Evolutionary conservation across 2,329 filamentous ascomycete species (phyloP).

Genomic region (Aspergillus sergii): DNA sequence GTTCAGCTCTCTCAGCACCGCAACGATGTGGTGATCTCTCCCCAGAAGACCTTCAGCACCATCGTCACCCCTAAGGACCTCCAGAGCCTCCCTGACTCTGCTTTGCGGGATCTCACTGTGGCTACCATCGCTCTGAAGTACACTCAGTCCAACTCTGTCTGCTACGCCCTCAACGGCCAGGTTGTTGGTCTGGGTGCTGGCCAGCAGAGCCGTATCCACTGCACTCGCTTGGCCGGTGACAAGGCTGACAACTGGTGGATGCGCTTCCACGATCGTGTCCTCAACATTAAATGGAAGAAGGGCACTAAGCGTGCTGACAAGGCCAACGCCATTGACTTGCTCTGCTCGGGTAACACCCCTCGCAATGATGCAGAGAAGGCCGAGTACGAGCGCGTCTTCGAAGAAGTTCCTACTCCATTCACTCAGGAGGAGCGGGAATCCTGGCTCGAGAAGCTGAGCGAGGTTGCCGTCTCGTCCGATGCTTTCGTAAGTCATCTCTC

Average conservation of each 20-base stretch:
- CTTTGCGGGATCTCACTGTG: conserved; percentile 86
- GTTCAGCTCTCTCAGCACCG: conserved; percentile 86
- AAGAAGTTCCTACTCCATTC: conserved; percentile 82
- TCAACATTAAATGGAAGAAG: conserved; percentile 94
- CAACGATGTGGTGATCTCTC: conserved; percentile 86
- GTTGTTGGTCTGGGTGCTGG: conserved; percentile 92
- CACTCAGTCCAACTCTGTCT: conserved; percentile 98
- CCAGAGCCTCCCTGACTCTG: conserved; percentile 71
- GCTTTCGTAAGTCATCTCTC: conserved; percentile 73
- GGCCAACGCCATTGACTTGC: conserved; percentile 95
- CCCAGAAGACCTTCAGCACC: conserved; percentile 76
- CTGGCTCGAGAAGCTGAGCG: conserved; percentile 77
- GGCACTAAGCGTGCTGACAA: conserved; percentile 96
- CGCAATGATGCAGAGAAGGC: conserved; percentile 80
- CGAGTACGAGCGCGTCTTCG: conserved; percentile 86
- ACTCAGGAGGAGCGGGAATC: conserved; percentile 79
- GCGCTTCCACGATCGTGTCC: conserved; percentile 88
- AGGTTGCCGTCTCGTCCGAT: conserved; percentile 86
- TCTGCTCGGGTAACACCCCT: conserved; percentile 88
- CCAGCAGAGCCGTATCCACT: conserved; percentile 97
- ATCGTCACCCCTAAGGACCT: conserved; percentile 85
- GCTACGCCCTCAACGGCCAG: conserved; percentile 93
- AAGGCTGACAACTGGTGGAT: conserved; percentile 99
- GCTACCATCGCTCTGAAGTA: conserved; percentile 98
- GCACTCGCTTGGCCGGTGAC: conserved; percentile 93